Evolutionary conservation across 2,329 filamentous ascomycete genomes (phyloP).

Genomic region (Ceratocystis papillata): DNA sequence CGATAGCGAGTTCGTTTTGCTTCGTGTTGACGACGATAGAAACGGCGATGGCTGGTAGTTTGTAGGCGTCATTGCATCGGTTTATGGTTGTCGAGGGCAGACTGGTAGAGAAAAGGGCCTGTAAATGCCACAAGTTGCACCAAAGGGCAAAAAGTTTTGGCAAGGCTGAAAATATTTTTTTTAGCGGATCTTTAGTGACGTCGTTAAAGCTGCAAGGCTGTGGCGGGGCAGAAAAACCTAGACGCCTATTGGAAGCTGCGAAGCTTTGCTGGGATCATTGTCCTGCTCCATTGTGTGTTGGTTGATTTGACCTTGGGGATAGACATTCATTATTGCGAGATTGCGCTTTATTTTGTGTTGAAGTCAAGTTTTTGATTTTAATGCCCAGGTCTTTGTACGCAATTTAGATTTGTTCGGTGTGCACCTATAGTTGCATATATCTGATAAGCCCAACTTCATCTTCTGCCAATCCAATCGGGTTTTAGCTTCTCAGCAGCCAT

Average conservation of each 20-base stretch:
- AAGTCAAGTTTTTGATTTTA: neutral
- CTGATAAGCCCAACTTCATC: neutral
- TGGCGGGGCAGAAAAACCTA: slow-evolving; percentile 16
- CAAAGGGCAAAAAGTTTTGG: slow-evolving; percentile 16
- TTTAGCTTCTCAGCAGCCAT: neutral
- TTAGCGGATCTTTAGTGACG: slow-evolving; percentile 21
- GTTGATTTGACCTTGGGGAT: neutral
- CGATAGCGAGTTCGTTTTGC: slow-evolving; percentile 57
- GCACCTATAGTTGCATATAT: slow-evolving; percentile 1
- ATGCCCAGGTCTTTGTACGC: neutral
- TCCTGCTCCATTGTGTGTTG: neutral
- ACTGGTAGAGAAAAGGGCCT: neutral
- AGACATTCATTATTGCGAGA: neutral
- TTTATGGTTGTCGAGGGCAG: neutral
- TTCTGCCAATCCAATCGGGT: neutral
- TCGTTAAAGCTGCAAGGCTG: slow-evolving; percentile 23
- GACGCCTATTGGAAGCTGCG: neutral
- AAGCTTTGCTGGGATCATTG: slow-evolving; percentile 2
- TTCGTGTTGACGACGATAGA: slow-evolving; percentile 54
- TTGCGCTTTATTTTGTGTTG: neutral
- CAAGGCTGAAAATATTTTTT: slow-evolving; percentile 22
- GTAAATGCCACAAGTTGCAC: neutral
- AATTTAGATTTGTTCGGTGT: neutral
- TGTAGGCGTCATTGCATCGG: slow-evolving; percentile 15
- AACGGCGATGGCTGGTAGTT: slow-evolving; percentile 55